A percentile compares a stretch with the other conserved stretches of the same genome.
phyloP scores from a whole-genome alignment of 2,329 filamentous ascomycete genomes.

The Knufia fluminis region DNA sequence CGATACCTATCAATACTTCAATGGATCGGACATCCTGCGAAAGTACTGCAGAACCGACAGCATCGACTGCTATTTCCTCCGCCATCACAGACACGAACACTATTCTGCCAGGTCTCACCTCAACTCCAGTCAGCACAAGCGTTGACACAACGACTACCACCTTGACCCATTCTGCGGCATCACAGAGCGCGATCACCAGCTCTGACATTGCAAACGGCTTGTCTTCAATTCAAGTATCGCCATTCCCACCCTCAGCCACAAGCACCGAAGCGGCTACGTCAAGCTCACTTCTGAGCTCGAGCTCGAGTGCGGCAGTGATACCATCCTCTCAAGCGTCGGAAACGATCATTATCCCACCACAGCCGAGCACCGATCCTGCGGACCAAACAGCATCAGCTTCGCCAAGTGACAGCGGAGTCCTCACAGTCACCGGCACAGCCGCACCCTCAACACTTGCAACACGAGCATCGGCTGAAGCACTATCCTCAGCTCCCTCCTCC shows the following conservation, averaged over 20 bases:
- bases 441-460: background rate
- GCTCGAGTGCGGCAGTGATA: background rate
- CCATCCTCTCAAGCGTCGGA: background rate
- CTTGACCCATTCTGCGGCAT: background rate
- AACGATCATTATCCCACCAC: constrained; percentile 4
- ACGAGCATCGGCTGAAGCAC: background rate
- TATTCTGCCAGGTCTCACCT: constrained; percentile 1
- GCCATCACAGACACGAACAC: background rate
- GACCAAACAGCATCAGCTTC: background rate
- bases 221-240: background rate
- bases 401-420: background rate
- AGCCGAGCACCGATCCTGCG: background rate
- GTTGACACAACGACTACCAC: background rate
- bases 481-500: background rate
- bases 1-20: constrained; percentile 2
- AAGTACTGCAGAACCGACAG: background rate
- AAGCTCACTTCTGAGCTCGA: background rate
- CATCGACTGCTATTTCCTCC: background rate
- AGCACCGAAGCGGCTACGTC: background rate
- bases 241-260: background rate
- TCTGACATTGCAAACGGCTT: background rate
- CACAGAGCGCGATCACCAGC: constrained; percentile 1
- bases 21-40: background rate
- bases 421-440: constrained; percentile 3
- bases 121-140: background rate